A percentile compares a stretch with the other conserved stretches of the same genome.
Evolutionary conservation across 495 filamentous ascomycete species (phyloP).

Genomic region (Staphylotrichum longicolle): DNA sequence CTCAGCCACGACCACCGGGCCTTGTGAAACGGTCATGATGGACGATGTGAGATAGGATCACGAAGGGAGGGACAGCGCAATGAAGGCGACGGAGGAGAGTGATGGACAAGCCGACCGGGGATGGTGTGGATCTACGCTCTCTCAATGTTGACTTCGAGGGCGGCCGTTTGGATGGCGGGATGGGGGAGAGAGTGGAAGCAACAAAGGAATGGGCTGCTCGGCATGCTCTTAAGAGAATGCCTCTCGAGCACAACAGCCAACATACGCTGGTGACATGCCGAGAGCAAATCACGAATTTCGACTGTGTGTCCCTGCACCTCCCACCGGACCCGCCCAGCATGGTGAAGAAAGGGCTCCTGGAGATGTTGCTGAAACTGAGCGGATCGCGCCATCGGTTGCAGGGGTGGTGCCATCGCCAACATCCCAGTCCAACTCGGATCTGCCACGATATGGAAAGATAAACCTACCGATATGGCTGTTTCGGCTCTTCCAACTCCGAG

Average conservation of each 20-base stretch:
- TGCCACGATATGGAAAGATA: not conserved
- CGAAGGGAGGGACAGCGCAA: not conserved
- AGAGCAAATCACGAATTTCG: constrained; percentile 28
- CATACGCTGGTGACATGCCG: constrained; percentile 25
- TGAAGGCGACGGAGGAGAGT: no score
- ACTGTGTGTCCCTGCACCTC: not conserved
- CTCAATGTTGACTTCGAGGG: not conserved
- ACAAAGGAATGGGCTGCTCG: not conserved
- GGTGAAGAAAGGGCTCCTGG: not conserved
- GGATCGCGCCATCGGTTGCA: constrained; percentile 38
- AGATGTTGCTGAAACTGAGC: constrained; percentile 19
- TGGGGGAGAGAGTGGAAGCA: not conserved
- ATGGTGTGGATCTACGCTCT: not conserved
- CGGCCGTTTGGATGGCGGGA: not conserved
- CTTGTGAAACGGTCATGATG: constrained; percentile 26
- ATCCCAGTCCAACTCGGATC: not conserved
- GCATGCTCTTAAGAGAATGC: constrained; percentile 8
- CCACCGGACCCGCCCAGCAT: constrained; percentile 1
- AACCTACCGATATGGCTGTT: not conserved
- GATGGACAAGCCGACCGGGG: no score
- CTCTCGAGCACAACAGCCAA: constrained; percentile 5
- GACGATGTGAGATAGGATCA: not conserved
- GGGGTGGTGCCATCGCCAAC: constrained; percentile 34
- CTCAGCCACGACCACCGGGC: constrained; percentile 17
- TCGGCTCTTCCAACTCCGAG: no score